Conservation (phyloP, 805 yeast genomes). For the Kluyveromyces lactis region DNA sequence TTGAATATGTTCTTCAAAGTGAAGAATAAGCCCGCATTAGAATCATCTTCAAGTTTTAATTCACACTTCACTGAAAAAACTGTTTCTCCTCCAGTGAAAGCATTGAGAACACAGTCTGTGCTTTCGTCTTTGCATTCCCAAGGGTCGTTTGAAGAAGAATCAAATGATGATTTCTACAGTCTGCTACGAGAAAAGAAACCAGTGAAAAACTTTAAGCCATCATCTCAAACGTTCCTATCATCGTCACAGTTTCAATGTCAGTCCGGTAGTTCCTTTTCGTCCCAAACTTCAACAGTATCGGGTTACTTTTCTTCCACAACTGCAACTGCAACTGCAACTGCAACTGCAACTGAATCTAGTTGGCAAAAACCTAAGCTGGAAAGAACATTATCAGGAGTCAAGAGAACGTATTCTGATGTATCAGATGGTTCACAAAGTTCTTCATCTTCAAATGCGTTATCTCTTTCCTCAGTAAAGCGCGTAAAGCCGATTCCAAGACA, state of each 20-base stretch:
- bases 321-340: background rate
- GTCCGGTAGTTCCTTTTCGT: background rate
- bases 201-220: conserved; percentile 21
- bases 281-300: background rate
- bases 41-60: background rate
- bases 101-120: background rate
- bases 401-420: conserved; percentile 7
- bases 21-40: background rate
- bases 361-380: background rate
- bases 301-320: background rate
- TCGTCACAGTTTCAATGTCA: background rate
- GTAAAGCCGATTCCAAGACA: conserved; percentile 1
- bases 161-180: conserved; percentile 18
- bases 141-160: conserved; percentile 28
- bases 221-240: background rate
- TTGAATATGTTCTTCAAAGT: conserved; percentile 2
- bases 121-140: conserved; percentile 16
- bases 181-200: conserved; percentile 14
- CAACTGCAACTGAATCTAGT: conserved; percentile 2
- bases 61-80: background rate
- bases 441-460: background rate
- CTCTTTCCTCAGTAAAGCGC: conserved; percentile 3
- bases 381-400: conserved; percentile 13
- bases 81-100: background rate
- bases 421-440: conserved; percentile 5